These are phyloP conservation scores for Hemileia vastatrix DNA, from an alignment of 1,284 basidiomycete genomes.

Conservation along the genomic window DNA sequence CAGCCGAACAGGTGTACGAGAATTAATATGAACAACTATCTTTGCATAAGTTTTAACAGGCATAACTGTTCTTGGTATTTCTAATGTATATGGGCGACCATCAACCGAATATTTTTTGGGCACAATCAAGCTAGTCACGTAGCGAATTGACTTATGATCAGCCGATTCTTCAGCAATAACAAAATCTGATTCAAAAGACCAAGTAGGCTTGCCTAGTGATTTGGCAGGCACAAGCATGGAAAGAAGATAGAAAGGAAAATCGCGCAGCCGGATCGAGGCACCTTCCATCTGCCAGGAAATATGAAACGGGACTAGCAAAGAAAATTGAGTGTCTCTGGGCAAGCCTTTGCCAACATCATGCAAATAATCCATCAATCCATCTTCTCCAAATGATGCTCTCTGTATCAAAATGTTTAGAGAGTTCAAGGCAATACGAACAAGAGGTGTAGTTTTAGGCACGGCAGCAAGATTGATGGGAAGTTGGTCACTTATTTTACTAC, in stretches of 20 bases:
- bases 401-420: slow-evolving; percentile 55
- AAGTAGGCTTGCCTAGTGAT: slow-evolving; percentile 42
- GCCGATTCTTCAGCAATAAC: slow-evolving; percentile 78
- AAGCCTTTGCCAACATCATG: slow-evolving; percentile 60
- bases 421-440: slow-evolving; percentile 62
- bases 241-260: slow-evolving; percentile 55
- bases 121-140: slow-evolving; percentile 60
- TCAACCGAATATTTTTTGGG: slow-evolving; percentile 34
- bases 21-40: slow-evolving; percentile 54
- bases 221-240: slow-evolving; percentile 37
- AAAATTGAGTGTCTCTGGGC: slow-evolving; percentile 62
- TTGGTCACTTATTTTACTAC: slow-evolving; percentile 27
- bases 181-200: slow-evolving; percentile 66
- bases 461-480: slow-evolving; percentile 49
- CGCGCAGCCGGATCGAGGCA: slow-evolving; percentile 60
- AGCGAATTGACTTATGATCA: slow-evolving; percentile 55
- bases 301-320: slow-evolving; percentile 73
- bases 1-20: slow-evolving; percentile 59
- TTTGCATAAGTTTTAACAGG: slow-evolving; percentile 85
- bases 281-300: slow-evolving; percentile 61
- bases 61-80: slow-evolving; percentile 85
- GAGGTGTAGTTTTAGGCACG: slow-evolving; percentile 54
- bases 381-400: slow-evolving; percentile 56
- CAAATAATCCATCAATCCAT: slow-evolving; percentile 59
- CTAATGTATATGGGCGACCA: slow-evolving; percentile 52